Evolutionary conservation across 176 grass and related monocot genomes (phyloP), one percentile per base, ranked within the genome.

Genomic region (Cenchrus purpureus): DNA sequence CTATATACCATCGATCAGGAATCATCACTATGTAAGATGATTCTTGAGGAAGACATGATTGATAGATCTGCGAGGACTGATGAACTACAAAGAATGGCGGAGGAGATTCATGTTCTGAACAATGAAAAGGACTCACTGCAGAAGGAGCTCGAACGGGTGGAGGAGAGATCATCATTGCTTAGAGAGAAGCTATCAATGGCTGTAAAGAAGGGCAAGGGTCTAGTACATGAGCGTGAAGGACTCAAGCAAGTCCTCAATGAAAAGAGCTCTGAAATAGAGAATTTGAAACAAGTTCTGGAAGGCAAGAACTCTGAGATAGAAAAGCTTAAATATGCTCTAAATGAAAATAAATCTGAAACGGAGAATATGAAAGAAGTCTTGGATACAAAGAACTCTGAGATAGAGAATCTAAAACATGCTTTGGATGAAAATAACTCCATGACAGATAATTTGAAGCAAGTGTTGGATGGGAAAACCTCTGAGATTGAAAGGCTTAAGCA

Each of bases 131-230:
- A 87, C 16, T 91, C 82, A 13, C 65, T 98, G 56, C 89, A 94
- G 82, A 91, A 89, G 85, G 93, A 95, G 84, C 76, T 98, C 43
- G 97, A 89, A 79, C 72, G 84, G 70, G 86, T 85, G 60, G 93
- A 95, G 77, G 96, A 95, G 82, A 98, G 90, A 91, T 90, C 86
- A 91, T 91, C 89, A 74, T 81, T 98, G 81, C 81, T 98, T 82
- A 98, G 97, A 73, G 97, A 98, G 79, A 98, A 98, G 60, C 67
- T 95, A 14, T 98, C 97, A 63, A 94, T 98, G 97, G 93, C 97
- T 50, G 97, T 95, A 77, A 98, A 95, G 76, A 98, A 98, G 89
- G 97, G 97, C 16, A 98, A 98, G 88, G 93, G 97, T 68, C 88
- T 98, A 74, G 85, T 98, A 87, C 93, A 92, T 71, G 97, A 98